A percentile compares a stretch with the other conserved stretches of the same genome.
phyloP scores from a whole-genome alignment of 2,329 filamentous ascomycete species.

The Clarireedia monteithiana region DNA sequence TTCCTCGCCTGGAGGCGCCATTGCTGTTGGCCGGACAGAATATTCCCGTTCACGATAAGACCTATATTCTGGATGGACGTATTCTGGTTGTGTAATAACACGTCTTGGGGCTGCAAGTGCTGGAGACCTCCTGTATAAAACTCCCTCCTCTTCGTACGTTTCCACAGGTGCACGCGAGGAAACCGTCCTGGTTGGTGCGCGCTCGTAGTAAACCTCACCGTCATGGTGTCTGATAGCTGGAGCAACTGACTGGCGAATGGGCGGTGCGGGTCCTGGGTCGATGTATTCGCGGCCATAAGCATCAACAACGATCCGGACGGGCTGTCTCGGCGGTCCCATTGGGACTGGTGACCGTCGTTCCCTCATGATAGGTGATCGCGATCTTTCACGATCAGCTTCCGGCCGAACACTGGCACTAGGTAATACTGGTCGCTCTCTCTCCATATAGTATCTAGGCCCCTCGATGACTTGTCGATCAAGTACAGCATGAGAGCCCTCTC shows the following conservation, averaged over 20 bases:
- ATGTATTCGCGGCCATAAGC: slow-evolving; percentile 76
- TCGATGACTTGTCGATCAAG: slow-evolving; percentile 23
- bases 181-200: slow-evolving; percentile 30
- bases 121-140: slow-evolving; percentile 44
- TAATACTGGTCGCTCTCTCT: slow-evolving; percentile 28
- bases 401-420: slow-evolving; percentile 42
- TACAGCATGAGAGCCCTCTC: slow-evolving; percentile 22
- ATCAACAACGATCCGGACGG: slow-evolving; percentile 69
- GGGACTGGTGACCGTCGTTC: slow-evolving; percentile 37
- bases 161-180: slow-evolving; percentile 23
- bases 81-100: slow-evolving; percentile 57
- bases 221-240: slow-evolving; percentile 34
- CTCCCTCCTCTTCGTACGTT: slow-evolving; percentile 24
- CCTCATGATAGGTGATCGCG: slow-evolving; percentile 39
- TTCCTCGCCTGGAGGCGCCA: slow-evolving; percentile 23
- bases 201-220: slow-evolving; percentile 60
- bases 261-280: slow-evolving; percentile 41
- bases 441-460: slow-evolving; percentile 36
- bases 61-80: slow-evolving; percentile 38
- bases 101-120: slow-evolving; percentile 42
- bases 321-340: slow-evolving; percentile 40
- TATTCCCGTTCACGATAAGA: slow-evolving; percentile 52
- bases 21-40: slow-evolving; percentile 38
- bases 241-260: slow-evolving; percentile 46
- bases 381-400: slow-evolving; percentile 40